Conservation (phyloP, 148 eudicot species). For the Selenicereus undatus region DNA sequence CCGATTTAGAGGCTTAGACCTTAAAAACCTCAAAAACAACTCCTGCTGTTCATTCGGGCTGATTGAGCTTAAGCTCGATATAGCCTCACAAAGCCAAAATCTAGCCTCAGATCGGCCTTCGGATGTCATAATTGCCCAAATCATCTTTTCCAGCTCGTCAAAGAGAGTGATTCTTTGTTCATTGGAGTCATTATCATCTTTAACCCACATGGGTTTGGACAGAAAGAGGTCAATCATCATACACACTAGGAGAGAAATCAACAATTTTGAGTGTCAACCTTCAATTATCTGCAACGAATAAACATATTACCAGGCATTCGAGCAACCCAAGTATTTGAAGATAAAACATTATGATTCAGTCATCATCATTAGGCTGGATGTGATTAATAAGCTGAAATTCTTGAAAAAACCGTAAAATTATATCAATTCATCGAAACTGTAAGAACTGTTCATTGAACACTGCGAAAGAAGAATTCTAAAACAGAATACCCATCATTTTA, state of each 20-base stretch:
- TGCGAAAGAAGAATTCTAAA: background rate
- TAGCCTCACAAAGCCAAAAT: constrained; percentile 80
- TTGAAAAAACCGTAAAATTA: background rate
- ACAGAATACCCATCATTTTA: background rate
- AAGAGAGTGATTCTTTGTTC: constrained; percentile 44
- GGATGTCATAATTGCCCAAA: constrained; percentile 52
- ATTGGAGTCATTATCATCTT: constrained; percentile 29
- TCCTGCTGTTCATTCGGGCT: constrained; percentile 39
- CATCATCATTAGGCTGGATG: background rate
- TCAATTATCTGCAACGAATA: constrained; percentile 15
- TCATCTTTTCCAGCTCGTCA: constrained; percentile 43
- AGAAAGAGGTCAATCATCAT: constrained; percentile 65
- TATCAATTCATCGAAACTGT: background rate
- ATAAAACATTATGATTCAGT: background rate
- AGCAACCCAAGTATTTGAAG: background rate
- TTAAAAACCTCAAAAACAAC: constrained; percentile 59
- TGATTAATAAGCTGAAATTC: background rate
- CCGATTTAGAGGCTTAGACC: constrained; percentile 46
- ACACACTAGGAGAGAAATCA: constrained; percentile 9
- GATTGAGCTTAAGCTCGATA: constrained; percentile 54
- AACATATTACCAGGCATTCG: background rate
- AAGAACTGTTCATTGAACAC: background rate
- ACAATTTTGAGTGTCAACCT: background rate
- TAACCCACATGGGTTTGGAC: constrained; percentile 47
- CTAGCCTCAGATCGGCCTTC: constrained; percentile 87